These are phyloP conservation scores for Chaetomium globosum DNA, from an alignment of 2,329 filamentous ascomycete species.

Conservation along the genomic window DNA sequence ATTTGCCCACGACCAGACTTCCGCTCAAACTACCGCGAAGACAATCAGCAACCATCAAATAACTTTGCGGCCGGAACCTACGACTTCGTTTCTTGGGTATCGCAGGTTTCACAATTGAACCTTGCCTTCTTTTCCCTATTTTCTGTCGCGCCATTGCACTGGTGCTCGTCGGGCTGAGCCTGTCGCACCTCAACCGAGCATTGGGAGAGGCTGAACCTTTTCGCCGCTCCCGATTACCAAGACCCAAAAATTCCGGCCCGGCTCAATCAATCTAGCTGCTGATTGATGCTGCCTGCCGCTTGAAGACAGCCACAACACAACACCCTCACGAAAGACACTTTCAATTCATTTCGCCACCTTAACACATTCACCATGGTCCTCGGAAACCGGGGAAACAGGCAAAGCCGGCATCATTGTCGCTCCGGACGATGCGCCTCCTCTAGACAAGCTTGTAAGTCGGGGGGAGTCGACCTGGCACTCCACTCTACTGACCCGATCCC, in stretches of 20 bases:
- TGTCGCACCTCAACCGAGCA: conserved; percentile 15
- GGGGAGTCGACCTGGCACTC: not conserved
- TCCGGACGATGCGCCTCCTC: conserved; percentile 53
- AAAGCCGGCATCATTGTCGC: conserved; percentile 62
- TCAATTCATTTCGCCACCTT: not conserved
- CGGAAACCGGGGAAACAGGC: conserved; percentile 45
- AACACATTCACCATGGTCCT: conserved; percentile 36
- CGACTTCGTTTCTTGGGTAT: not conserved
- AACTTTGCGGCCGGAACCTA: not conserved
- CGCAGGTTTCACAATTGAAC: conserved; percentile 1
- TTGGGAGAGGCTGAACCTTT: conserved; percentile 20
- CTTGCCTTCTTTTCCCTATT: not conserved
- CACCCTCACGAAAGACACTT: conserved; percentile 17
- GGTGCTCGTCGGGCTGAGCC: conserved; percentile 13
- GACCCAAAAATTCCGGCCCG: conserved; percentile 22
- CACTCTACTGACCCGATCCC: conserved; percentile 24
- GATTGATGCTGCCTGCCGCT: conserved; percentile 24
- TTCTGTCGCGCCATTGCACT: not conserved
- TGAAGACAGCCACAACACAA: conserved; percentile 17
- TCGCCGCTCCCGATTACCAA: conserved; percentile 17
- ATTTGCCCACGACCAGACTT: conserved; percentile 7
- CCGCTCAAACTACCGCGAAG: conserved; percentile 1
- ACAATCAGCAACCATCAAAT: conserved; percentile 13
- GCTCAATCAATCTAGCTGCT: conserved; percentile 21
- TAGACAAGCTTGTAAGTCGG: conserved; percentile 61